Conservation (phyloP, 2,329 filamentous ascomycete genomes). For the Alternaria consortialis region DNA sequence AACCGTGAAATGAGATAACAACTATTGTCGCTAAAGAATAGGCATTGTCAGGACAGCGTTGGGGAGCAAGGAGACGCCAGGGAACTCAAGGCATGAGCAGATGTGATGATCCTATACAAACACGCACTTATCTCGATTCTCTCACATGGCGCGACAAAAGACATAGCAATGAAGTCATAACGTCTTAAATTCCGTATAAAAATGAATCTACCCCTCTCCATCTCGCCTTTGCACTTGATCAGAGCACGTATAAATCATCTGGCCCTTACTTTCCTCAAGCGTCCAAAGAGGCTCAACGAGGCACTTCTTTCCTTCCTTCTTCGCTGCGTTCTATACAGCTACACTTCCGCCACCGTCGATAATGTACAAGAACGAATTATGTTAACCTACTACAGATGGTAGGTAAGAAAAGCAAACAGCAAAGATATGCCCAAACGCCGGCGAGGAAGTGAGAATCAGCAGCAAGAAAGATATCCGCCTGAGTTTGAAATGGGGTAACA, state of each 20-base stretch:
- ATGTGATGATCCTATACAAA: no score
- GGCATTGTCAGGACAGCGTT: no score
- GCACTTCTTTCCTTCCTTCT: not conserved
- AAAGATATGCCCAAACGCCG: constrained; percentile 7
- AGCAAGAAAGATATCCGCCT: constrained; percentile 11
- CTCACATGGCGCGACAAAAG: not conserved
- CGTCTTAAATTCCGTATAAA: constrained; percentile 43
- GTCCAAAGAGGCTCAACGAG: not conserved
- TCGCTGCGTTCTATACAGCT: not conserved
- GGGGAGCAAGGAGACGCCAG: no score
- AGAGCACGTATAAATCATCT: not conserved
- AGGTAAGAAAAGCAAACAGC: not conserved
- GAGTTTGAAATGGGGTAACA: constrained; percentile 14
- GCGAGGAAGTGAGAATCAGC: constrained; percentile 6
- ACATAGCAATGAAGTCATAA: constrained; percentile 36
- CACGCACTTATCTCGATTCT: not conserved
- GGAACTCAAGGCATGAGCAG: no score
- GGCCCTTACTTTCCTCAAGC: not conserved
- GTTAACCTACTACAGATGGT: constrained; percentile 13
- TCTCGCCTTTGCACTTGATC: constrained; percentile 3
- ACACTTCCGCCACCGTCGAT: constrained; percentile 15
- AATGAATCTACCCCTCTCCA: constrained; percentile 3
- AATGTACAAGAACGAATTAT: constrained; percentile 45
- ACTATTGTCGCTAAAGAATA: no score
- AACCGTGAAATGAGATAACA: no score